Evolutionary conservation across 768 basidiomycete species (phyloP), one percentile per base, ranked within the genome.

Genomic region (Neoboletus subvelutipes): DNA sequence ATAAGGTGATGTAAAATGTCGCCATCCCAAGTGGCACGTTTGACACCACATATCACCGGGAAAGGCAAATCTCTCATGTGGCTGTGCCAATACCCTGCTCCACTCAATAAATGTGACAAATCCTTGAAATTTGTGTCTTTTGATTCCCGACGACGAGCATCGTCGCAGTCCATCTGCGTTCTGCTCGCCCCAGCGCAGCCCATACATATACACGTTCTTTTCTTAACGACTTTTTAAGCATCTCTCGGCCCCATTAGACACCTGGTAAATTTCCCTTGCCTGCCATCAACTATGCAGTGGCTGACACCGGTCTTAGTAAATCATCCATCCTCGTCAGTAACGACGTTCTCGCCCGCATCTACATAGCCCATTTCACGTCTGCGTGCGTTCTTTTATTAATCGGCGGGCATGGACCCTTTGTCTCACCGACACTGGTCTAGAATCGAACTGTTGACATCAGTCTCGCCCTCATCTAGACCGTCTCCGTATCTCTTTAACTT

Each of bases 61-160:
- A 64, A 64, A 64, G 65, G 64, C 36, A 60, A 54, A 55, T 67
- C 58, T 57, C 57, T 10, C 4, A 2, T 20, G 59, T 67, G 66
- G 64, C 64, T 47, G 54, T 65, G 64, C 26, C 3, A 56, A 65
- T 65, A 65, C 33, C 37, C 12, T 8, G 55, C 60, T 43, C 65
- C 58, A 64, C 45, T 55, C 43, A 34, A 50, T 37, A 62, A 59
- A 67, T 61, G 28, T 46, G 60, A 68, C 65, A 68, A 66, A 66
- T 66, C 26, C 34, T 18, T 3, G 33, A 62, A 62, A 66, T 63
- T 66, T 68, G 28, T 50, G 22, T 48, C 51, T 51, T n/a, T 57
- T 59, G 55, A 56, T 52, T 55, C 28, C 51, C 31, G 58, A 62
- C 65, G 59, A 54, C 64, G 52, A 58, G 24, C 62, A 54, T 31